Conservation (phyloP, 208 protist genomes). For the Angomonas desouzai region DNA sequence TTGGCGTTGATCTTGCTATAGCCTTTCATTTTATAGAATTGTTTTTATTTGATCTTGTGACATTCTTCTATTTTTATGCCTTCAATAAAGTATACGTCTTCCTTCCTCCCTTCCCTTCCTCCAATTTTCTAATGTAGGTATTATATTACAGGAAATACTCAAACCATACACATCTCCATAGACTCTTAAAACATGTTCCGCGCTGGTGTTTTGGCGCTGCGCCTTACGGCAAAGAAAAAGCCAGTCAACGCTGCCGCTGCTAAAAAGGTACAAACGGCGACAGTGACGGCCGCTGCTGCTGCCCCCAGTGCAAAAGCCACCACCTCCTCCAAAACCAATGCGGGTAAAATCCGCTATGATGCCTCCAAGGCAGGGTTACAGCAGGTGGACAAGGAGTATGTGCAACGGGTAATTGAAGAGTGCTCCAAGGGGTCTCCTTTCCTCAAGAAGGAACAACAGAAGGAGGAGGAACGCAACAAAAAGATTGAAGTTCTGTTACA, state of each 20-base stretch:
- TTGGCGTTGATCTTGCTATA: too few species aligned
- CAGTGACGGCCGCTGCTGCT: conserved; percentile 1
- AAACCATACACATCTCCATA: too few species aligned
- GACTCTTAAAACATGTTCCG: too few species aligned
- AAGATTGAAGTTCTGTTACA: conserved; percentile 43
- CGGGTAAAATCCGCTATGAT: conserved; percentile 69
- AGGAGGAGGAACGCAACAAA: conserved; percentile 47
- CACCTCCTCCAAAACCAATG: conserved; percentile 14
- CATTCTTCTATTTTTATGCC: too few species aligned
- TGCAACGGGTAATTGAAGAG: conserved; percentile 80
- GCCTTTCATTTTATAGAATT: too few species aligned
- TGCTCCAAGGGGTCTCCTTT: conserved; percentile 69
- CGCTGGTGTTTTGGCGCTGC: not conserved
- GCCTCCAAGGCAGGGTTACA: conserved; percentile 75
- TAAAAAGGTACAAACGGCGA: not conserved
- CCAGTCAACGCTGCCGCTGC: not conserved
- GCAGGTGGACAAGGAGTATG: conserved; percentile 74
- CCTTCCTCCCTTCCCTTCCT: too few species aligned
- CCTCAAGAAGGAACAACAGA: conserved; percentile 74
- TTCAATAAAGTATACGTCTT: too few species aligned
- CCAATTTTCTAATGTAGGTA: too few species aligned
- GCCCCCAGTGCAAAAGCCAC: conserved; percentile 8
- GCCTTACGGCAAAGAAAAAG: conserved; percentile 9
- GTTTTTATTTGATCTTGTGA: too few species aligned
- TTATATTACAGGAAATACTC: too few species aligned